Base-by-base conservation (phyloP, 1,284 basidiomycete species). In the Inonotus hispidus region DNA sequence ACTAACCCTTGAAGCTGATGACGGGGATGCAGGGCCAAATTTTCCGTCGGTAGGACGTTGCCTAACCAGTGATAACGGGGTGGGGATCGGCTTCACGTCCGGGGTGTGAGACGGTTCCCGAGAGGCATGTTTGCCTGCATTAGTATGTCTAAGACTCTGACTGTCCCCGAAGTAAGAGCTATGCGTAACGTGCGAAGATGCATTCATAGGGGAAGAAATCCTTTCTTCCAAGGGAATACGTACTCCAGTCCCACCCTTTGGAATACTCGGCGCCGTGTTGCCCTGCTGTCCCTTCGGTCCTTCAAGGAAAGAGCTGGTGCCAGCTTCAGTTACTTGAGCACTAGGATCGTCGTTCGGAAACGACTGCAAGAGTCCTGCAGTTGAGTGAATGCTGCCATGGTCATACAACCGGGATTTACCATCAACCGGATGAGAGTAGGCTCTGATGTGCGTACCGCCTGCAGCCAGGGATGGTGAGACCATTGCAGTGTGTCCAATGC, bases 191-290 rank as follows among this genome's bases (percentile, higher is more conserved):
- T 32, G 32, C 32, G 32, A 8, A 8, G 32, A 32, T 32, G 32
- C 3, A 8, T 32, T 16, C 53, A 59, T 47, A 16, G 59, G 63
- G 10, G 63, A 45, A 37, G 53, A 39, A 23, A 64, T 57, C 41
- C 63, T 49, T 58, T 64, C 59, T 56, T 64, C 63, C 11, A 64
- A 45, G 7, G 63, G 63, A 16, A 61, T 43, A 11, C 41, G 59
- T 23, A 46, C 49, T 13, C 61, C 58, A 27, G 59, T 63, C 41
- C 61, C 21, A 43, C 59, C 58, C 41, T 56, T 57, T 27, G 59
- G 29, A 23, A 57, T 10, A 37, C 27, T 50, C n/a, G 57, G 37
- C 13, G 25, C 45, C 19, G 27, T 27, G 37, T n/a, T 46, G 14
- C 62, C 55, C 25, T 56, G 56, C 13, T 55, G 54, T 45, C 58